Percentiles rank a stretch among this genome's conserved stretches.
These are phyloP conservation scores for Ricinus communis DNA, from an alignment of 345 rosid species.

Conservation along the genomic window DNA sequence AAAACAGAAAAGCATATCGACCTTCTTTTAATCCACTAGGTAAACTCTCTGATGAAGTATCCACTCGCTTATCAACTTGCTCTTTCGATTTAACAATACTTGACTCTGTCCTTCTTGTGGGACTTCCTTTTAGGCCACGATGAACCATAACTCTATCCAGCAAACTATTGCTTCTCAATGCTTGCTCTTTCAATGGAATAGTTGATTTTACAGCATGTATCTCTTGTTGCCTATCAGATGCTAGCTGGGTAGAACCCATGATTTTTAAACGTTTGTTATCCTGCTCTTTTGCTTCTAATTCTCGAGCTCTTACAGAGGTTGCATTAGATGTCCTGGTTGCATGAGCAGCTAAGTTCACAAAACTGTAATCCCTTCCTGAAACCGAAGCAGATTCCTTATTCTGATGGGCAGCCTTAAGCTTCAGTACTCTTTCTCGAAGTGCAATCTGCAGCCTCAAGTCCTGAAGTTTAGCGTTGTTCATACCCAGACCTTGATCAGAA, in stretches of 20 bases:
- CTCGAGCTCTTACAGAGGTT: constrained; percentile 40
- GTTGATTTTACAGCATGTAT: constrained; percentile 32
- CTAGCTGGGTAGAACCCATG: constrained; percentile 36
- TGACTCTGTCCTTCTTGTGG: constrained; percentile 36
- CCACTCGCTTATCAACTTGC: constrained; percentile 38
- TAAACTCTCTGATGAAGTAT: constrained; percentile 34
- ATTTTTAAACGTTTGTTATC: constrained; percentile 65
- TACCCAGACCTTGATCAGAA: constrained; percentile 41
- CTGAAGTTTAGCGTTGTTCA: constrained; percentile 52
- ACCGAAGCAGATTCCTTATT: constrained; percentile 47
- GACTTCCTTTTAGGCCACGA: constrained; percentile 29
- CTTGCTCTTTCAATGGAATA: constrained; percentile 30
- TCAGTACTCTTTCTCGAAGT: constrained; percentile 74
- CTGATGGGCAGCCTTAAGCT: constrained; percentile 63
- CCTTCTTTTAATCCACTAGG: constrained; percentile 31
- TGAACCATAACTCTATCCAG: constrained; percentile 28
- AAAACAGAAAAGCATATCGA: constrained; percentile 14
- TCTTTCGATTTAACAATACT: constrained; percentile 30
- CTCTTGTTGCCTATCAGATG: constrained; percentile 31
- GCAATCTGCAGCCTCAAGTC: constrained; percentile 96
- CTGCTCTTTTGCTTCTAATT: constrained; percentile 50
- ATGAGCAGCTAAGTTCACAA: constrained; percentile 32
- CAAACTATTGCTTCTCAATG: constrained; percentile 23
- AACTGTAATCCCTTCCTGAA: constrained; percentile 24
- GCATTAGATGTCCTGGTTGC: constrained; percentile 36